Evolutionary conservation across 306 rosid genomes (phyloP).

Genomic region (Ziziphus jujuba): DNA sequence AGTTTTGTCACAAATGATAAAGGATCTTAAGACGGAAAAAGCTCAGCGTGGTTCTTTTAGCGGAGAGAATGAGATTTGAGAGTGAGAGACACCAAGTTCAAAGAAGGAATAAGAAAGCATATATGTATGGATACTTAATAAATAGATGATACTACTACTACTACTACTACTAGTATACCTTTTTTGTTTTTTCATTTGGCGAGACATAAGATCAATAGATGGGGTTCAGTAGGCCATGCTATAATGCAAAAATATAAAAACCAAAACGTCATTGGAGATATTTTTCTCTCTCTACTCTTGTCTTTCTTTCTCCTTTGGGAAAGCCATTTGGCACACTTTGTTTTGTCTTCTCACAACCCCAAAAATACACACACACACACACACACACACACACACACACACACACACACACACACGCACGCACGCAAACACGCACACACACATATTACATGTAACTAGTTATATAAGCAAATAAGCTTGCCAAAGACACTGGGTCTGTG

Average conservation of each 20-base stretch:
- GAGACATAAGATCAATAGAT: not conserved
- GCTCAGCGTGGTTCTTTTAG: not conserved
- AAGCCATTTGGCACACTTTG: conserved; percentile 6
- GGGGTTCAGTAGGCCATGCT: conserved; percentile 19
- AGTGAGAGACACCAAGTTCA: too few species aligned
- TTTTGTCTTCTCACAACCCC: not conserved
- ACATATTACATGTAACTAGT: too few species aligned
- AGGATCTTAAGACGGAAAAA: not conserved
- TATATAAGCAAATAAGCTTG: too few species aligned
- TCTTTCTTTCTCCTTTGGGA: conserved; percentile 40
- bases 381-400: too few species aligned
- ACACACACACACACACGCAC: too few species aligned
- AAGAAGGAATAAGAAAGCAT: too few species aligned
- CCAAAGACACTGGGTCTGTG: too few species aligned
- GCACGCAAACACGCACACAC: too few species aligned
- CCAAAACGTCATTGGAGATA: conserved; percentile 21
- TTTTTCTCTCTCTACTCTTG: conserved; percentile 37
- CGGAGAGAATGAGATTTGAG: too few species aligned
- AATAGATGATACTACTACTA: not conserved
- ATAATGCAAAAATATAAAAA: not conserved
- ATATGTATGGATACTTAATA: too few species aligned
- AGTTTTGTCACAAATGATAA: not conserved
- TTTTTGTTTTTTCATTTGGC: not conserved
- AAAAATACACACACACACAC: too few species aligned
- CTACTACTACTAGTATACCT: not conserved